Conservation (phyloP, 2,329 filamentous ascomycete species). For the Ciborinia camelliae region DNA sequence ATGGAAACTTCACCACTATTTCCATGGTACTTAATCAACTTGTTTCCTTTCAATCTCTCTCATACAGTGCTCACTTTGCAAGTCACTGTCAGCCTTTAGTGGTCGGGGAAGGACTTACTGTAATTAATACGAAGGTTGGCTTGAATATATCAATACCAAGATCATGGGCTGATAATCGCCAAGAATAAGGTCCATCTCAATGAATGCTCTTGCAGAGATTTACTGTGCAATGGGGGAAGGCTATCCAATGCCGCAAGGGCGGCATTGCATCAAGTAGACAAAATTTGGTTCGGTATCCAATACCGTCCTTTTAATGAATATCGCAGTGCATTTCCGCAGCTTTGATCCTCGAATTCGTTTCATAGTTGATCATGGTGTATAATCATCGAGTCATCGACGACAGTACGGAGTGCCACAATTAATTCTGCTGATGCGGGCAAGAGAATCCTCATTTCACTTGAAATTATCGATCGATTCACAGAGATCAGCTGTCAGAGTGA, state of each 20-base stretch:
- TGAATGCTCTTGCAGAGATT: background rate
- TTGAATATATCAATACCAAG: conserved; percentile 1
- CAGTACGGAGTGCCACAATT: background rate
- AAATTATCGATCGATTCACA: background rate
- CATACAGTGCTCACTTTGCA: background rate
- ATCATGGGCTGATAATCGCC: background rate
- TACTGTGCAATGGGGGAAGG: background rate
- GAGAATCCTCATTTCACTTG: background rate
- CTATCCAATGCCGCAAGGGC: background rate
- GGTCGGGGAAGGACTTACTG: background rate
- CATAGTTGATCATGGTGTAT: background rate
- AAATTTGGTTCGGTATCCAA: background rate
- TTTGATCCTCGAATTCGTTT: background rate
- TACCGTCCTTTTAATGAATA: background rate
- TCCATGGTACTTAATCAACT: background rate
- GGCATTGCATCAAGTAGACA: background rate
- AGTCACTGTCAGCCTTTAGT: background rate
- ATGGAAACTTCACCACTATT: background rate
- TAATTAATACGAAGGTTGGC: background rate
- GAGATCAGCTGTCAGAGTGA: background rate
- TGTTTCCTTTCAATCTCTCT: background rate
- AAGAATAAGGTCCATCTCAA: background rate
- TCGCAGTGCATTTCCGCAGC: background rate
- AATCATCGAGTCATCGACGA: background rate
- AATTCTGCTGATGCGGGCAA: background rate